Evolutionary conservation across 306 rosid species (phyloP).

Genomic region (Luffa aegyptiaca): DNA sequence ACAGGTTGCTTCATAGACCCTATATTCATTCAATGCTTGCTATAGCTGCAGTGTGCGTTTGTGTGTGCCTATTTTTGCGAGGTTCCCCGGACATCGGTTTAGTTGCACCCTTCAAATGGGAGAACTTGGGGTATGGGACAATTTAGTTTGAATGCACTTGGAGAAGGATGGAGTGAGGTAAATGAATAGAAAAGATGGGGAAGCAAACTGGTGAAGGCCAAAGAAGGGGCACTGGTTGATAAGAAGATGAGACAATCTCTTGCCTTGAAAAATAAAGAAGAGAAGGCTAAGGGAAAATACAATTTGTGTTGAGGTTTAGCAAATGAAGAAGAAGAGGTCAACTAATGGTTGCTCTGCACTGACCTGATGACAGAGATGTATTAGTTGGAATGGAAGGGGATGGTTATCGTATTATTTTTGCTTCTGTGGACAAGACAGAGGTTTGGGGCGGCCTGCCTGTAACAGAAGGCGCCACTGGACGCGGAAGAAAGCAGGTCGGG

Average conservation of each 20-base stretch:
- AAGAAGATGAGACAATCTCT: not conserved
- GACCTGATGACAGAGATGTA: no score
- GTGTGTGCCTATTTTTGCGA: conserved; percentile 79
- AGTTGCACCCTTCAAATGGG: conserved; percentile 79
- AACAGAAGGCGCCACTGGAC: not conserved
- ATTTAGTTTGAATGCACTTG: conserved; percentile 22
- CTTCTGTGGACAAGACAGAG: not conserved
- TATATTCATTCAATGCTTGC: conserved; percentile 75
- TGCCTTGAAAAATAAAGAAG: not conserved
- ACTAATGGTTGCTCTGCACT: not conserved
- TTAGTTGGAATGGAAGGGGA: not conserved
- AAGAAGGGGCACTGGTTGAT: not conserved
- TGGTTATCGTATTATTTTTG: not conserved
- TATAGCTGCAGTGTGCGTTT: conserved; percentile 84
- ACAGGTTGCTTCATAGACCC: conserved; percentile 55
- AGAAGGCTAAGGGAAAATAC: not conserved
- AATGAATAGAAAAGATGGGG: not conserved
- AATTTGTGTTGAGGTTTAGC: not conserved
- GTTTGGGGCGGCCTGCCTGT: not conserved
- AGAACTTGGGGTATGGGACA: conserved; percentile 60
- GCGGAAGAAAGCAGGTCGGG: not conserved
- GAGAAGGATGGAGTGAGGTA: not conserved
- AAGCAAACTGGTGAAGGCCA: not conserved
- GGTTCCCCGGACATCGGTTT: conserved; percentile 64
- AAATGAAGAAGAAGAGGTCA: not conserved